phyloP scores from a whole-genome alignment of 768 basidiomycete species.

The Crepidotus variabilis region DNA sequence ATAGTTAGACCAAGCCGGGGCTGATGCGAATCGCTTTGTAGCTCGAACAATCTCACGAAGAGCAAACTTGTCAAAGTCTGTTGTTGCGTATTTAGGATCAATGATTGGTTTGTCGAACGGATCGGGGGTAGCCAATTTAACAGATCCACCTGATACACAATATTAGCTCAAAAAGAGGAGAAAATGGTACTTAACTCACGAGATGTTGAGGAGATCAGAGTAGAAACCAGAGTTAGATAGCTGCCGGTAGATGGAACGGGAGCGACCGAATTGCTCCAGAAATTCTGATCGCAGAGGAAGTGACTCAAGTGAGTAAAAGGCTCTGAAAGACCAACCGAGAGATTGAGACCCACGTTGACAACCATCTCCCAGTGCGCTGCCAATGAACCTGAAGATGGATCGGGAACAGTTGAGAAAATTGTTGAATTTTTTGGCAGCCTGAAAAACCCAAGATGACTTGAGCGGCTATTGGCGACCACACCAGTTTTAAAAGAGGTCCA shows the following conservation, averaged over 20 bases:
- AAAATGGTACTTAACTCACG: slow-evolving; percentile 23
- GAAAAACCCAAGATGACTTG: slow-evolving; percentile 26
- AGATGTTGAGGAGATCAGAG: slow-evolving; percentile 28
- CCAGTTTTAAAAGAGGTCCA: slow-evolving; percentile 26
- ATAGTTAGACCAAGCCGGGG: slow-evolving; percentile 24
- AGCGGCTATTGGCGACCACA: slow-evolving; percentile 21
- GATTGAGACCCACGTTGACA: too few species aligned
- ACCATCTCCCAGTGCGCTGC: slow-evolving; percentile 29
- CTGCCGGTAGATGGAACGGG: slow-evolving; percentile 23
- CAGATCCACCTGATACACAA: slow-evolving; percentile 27
- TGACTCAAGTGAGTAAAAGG: too few species aligned
- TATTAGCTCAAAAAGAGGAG: neutral
- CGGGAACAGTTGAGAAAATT: slow-evolving; percentile 19
- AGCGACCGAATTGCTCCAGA: slow-evolving; percentile 12
- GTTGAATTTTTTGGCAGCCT: slow-evolving; percentile 23
- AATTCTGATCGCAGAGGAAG: too few species aligned
- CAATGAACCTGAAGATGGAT: slow-evolving; percentile 27
- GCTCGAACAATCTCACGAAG: slow-evolving; percentile 22
- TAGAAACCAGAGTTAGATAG: slow-evolving; percentile 23
- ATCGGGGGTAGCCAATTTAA: slow-evolving; percentile 36
- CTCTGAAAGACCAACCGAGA: too few species aligned
- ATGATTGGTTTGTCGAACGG: slow-evolving; percentile 46
- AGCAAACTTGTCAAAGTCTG: slow-evolving; percentile 25
- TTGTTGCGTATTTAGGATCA: slow-evolving; percentile 42
- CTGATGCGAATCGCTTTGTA: slow-evolving; percentile 18